phyloP scores from a whole-genome alignment of 2,329 filamentous ascomycete species.

The Monosporascus sp. region DNA sequence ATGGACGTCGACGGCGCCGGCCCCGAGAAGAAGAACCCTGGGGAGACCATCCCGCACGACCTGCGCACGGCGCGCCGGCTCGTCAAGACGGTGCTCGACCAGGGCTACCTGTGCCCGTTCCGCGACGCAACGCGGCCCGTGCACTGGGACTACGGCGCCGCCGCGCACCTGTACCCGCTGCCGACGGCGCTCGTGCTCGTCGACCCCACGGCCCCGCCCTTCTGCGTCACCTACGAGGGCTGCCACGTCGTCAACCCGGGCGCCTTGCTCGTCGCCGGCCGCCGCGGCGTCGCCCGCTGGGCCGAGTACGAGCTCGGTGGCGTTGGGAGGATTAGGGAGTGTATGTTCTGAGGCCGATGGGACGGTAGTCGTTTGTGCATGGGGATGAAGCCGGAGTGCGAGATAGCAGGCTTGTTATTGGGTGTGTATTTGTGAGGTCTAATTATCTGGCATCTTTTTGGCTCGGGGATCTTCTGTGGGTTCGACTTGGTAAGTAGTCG shows the following conservation, averaged over 20 bases:
- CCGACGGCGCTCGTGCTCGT: slow-evolving; percentile 80
- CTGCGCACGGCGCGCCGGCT: slow-evolving; percentile 64
- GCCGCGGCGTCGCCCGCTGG: slow-evolving; percentile 71
- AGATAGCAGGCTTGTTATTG: too few species aligned
- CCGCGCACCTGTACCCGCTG: slow-evolving; percentile 80
- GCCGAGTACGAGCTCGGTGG: slow-evolving; percentile 75
- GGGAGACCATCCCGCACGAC: slow-evolving; percentile 38
- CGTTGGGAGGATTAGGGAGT: slow-evolving; percentile 59
- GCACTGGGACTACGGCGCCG: slow-evolving; percentile 79
- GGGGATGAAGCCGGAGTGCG: too few species aligned
- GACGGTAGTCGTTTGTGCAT: too few species aligned
- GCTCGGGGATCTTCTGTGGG: too few species aligned
- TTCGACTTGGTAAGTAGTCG: neutral
- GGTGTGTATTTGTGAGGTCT: too few species aligned
- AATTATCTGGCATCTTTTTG: too few species aligned
- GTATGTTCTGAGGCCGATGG: slow-evolving; percentile 41
- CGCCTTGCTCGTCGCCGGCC: slow-evolving; percentile 63
- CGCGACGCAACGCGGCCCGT: slow-evolving; percentile 73
- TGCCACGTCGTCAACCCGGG: slow-evolving; percentile 96
- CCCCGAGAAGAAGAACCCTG: slow-evolving; percentile 10
- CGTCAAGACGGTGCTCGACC: slow-evolving; percentile 87
- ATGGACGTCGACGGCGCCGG: slow-evolving; percentile 42
- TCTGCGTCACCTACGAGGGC: slow-evolving; percentile 87
- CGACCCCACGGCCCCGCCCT: slow-evolving; percentile 76
- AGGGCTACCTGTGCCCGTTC: slow-evolving; percentile 86